These are phyloP conservation scores for Diaporthe sp. DNA, from an alignment of 2,329 filamentous ascomycete species.

Conservation along the genomic window DNA sequence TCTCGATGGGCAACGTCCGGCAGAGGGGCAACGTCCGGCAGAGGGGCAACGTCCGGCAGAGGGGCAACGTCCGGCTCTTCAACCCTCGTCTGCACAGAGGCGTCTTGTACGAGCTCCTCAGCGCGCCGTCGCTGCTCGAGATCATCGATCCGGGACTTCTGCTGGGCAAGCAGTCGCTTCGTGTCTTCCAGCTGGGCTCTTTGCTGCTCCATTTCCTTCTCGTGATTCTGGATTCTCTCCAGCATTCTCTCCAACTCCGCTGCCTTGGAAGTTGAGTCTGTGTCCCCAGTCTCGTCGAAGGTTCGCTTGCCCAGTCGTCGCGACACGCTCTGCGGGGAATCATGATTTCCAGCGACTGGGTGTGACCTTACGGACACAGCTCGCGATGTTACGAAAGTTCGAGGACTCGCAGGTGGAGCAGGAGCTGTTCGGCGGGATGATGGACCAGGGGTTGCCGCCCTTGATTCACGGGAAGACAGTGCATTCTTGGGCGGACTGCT, in stretches of 20 bases:
- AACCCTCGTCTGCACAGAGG: not conserved
- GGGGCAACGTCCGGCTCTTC: not conserved
- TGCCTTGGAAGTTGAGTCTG: not conserved
- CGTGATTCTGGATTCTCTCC: not conserved
- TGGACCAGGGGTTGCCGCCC: conserved; percentile 2
- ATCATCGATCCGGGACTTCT: conserved; percentile 16
- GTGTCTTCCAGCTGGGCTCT: not conserved
- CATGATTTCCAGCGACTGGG: not conserved
- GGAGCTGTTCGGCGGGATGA: conserved; percentile 3
- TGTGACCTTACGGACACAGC: too few relatives aligned
- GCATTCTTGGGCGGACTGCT: not conserved
- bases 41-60: not conserved
- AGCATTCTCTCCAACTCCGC: conserved; percentile 16
- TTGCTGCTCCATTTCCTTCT: conserved; percentile 12
- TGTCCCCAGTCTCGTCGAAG: not conserved
- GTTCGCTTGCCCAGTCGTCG: not conserved
- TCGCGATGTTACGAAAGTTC: not conserved
- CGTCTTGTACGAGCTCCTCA: not conserved
- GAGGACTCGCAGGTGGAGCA: not conserved
- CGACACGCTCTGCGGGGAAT: not conserved
- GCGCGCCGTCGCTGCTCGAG: not conserved
- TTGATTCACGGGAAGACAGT: not conserved
- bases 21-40: not conserved
- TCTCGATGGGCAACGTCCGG: not conserved
- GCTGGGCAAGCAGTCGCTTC: not conserved